Conservation (phyloP, 352 stramenopile species). For the Phytophthora pinifolia region DNA sequence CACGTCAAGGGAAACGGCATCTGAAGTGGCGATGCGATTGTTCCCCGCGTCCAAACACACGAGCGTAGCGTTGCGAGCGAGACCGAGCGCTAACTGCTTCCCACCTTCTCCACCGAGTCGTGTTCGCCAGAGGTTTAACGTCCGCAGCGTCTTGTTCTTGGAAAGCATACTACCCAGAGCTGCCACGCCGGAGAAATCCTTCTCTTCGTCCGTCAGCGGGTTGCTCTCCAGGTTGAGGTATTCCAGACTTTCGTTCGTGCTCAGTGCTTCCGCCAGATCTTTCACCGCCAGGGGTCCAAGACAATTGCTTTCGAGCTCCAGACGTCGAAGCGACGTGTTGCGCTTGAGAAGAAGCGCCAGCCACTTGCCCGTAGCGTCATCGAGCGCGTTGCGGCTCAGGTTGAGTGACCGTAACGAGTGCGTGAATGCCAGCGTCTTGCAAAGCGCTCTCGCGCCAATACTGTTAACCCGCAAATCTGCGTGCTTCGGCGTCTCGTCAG, state of each 20-base stretch:
- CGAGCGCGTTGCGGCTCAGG: slow-evolving; percentile 63
- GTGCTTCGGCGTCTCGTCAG: slow-evolving; percentile 51
- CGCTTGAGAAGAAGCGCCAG: slow-evolving; percentile 58
- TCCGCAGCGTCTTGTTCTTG: slow-evolving; percentile 60
- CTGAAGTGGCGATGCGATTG: slow-evolving; percentile 62
- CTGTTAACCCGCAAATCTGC: slow-evolving; percentile 53
- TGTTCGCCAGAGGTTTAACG: slow-evolving; percentile 78
- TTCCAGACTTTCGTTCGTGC: slow-evolving; percentile 51
- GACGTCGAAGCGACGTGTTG: slow-evolving; percentile 57
- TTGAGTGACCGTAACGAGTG: slow-evolving; percentile 65
- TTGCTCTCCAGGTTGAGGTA: slow-evolving; percentile 80
- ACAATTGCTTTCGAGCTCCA: slow-evolving; percentile 72
- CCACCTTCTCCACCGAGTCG: slow-evolving; percentile 64
- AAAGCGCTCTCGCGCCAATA: slow-evolving; percentile 60
- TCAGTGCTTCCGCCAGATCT: slow-evolving; percentile 59
- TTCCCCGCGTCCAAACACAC: slow-evolving; percentile 82
- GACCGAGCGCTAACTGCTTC: slow-evolving; percentile 57
- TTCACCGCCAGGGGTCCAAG: slow-evolving; percentile 51
- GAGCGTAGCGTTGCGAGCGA: slow-evolving; percentile 57
- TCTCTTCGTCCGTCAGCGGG: slow-evolving; percentile 74
- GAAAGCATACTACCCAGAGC: slow-evolving; percentile 59
- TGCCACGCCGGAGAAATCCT: slow-evolving; percentile 62
- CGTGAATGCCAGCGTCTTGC: slow-evolving; percentile 70
- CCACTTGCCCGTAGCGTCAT: slow-evolving; percentile 65
- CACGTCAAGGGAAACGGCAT: slow-evolving; percentile 50